Conservation (phyloP, 208 protist genomes). For the Acanthamoeba castellanii region DNA sequence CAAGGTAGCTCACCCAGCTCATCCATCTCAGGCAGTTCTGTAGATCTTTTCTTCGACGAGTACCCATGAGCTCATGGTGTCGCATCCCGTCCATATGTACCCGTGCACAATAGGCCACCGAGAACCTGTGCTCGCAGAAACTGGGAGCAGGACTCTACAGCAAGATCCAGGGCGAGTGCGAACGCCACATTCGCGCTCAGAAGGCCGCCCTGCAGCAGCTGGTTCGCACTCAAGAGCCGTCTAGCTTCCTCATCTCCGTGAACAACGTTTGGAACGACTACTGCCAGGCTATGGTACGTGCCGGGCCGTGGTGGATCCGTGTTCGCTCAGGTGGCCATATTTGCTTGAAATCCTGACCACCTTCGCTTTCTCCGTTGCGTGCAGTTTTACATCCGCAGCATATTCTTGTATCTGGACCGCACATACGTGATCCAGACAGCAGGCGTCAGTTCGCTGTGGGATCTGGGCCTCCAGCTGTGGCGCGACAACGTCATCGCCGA, state of each 20-base stretch:
- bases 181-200: constrained; percentile 25
- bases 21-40: background rate
- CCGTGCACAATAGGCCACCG: background rate
- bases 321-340: background rate
- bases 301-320: background rate
- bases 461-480: constrained; percentile 86
- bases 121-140: constrained; percentile 72
- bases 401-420: constrained; percentile 88
- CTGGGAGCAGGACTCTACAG: constrained; percentile 76
- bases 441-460: constrained; percentile 81
- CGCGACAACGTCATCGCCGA: constrained; percentile 32
- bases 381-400: constrained; percentile 83
- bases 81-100: background rate
- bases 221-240: constrained; percentile 13
- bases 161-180: constrained; percentile 69
- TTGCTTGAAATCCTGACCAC: background rate
- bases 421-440: constrained; percentile 85
- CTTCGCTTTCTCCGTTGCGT: background rate
- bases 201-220: background rate
- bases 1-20: constrained; percentile 72
- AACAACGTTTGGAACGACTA: constrained; percentile 77
- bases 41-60: background rate
- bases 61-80: background rate
- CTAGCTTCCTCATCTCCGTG: constrained; percentile 74
- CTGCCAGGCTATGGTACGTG: constrained; percentile 76